phyloP scores from a whole-genome alignment of 2,329 filamentous ascomycete species.

The Emmonsia crescens region DNA sequence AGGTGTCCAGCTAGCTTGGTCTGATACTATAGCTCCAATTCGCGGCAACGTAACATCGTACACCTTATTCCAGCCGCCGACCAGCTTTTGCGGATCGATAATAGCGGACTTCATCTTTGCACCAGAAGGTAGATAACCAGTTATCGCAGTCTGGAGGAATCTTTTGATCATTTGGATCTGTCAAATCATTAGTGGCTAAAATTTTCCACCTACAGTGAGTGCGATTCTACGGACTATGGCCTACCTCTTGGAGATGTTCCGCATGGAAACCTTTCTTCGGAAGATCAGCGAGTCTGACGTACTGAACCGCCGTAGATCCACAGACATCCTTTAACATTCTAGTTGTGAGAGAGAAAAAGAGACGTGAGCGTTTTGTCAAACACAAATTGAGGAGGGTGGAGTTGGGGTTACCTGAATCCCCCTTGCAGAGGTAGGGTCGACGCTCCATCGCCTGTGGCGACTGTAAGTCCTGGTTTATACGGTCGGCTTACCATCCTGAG shows the following conservation, averaged over 20 bases:
- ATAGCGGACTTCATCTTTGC: neutral
- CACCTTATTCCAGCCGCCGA: neutral
- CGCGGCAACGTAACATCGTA: neutral
- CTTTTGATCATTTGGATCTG: neutral
- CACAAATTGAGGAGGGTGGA: neutral
- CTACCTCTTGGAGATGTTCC: constrained; percentile 1
- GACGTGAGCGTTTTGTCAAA: too few species aligned
- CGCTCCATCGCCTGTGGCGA: neutral
- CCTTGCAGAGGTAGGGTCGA: neutral
- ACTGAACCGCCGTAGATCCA: neutral
- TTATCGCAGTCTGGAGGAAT: neutral
- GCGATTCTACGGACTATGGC: neutral
- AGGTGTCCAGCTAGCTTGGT: neutral
- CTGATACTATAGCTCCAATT: neutral
- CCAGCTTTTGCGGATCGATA: neutral
- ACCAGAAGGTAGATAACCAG: neutral
- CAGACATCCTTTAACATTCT: neutral
- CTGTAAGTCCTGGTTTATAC: too few species aligned
- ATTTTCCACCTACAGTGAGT: neutral
- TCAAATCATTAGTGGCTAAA: neutral
- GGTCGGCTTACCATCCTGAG: neutral
- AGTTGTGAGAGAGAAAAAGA: too few species aligned
- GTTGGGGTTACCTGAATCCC: neutral
- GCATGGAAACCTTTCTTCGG: neutral
- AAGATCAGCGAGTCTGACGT: neutral